phyloP scores from a whole-genome alignment of 169 alveolate genomes.

The Plasmodium reichenowi region DNA sequence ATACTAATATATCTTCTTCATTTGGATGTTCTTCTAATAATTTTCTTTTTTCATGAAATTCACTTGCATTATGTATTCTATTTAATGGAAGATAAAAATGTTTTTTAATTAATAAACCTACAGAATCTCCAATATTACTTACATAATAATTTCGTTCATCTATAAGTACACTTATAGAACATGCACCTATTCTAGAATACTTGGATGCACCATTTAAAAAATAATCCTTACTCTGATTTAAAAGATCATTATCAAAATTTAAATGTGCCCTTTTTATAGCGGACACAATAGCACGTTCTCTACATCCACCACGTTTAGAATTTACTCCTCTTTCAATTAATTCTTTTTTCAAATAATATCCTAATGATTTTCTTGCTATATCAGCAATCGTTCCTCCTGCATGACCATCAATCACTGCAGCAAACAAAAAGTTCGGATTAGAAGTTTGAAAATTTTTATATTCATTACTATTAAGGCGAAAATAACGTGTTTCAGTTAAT shows the following conservation, averaged over 20 bases:
- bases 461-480: neutral
- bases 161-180: slow-evolving; percentile 57
- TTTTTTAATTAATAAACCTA: slow-evolving; percentile 19
- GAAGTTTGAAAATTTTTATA: neutral
- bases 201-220: neutral
- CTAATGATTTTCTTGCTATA: slow-evolving; percentile 32
- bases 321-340: slow-evolving; percentile 24
- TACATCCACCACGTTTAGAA: neutral
- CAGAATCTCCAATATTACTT: slow-evolving; percentile 66
- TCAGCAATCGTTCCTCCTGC: slow-evolving; percentile 58
- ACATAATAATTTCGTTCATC: slow-evolving; percentile 37
- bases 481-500: neutral
- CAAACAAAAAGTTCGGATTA: slow-evolving; percentile 9
- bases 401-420: slow-evolving; percentile 72
- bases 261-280: slow-evolving; percentile 56
- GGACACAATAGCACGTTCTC: slow-evolving; percentile 18
- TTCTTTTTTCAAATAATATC: slow-evolving; percentile 49
- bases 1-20: slow-evolving; percentile 79
- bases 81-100: slow-evolving; percentile 39
- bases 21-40: slow-evolving; percentile 80
- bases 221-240: slow-evolving; percentile 11
- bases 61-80: slow-evolving; percentile 78
- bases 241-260: slow-evolving; percentile 24
- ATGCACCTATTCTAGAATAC: slow-evolving; percentile 38
- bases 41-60: slow-evolving; percentile 75